These are phyloP conservation scores for Trichoderma orchidacearum DNA, from an alignment of 495 filamentous ascomycete genomes.

Conservation along the genomic window DNA sequence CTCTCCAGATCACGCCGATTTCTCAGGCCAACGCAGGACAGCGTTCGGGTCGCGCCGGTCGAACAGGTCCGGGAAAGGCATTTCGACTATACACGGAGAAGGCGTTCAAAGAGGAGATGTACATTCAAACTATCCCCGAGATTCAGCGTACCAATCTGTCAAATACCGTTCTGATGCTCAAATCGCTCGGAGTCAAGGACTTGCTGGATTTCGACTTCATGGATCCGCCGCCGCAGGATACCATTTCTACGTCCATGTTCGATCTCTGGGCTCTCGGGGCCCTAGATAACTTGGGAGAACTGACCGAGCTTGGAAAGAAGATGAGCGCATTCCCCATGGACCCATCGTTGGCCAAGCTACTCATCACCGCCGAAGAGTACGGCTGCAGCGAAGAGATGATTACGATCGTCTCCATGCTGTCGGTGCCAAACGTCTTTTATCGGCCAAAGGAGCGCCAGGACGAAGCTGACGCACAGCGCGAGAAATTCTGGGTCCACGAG, in stretches of 20 bases:
- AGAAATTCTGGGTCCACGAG: slow-evolving; percentile 97
- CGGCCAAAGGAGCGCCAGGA: slow-evolving; percentile 95
- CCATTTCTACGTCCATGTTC: slow-evolving; percentile 92
- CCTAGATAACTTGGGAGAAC: slow-evolving; percentile 81
- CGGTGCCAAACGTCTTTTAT: slow-evolving; percentile 92
- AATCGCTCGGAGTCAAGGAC: slow-evolving; percentile 88
- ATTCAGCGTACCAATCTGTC: slow-evolving; percentile 94
- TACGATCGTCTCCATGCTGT: slow-evolving; percentile 96
- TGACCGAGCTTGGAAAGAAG: slow-evolving; percentile 72
- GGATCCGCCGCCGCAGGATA: slow-evolving; percentile 97
- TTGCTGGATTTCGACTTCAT: slow-evolving; percentile 98
- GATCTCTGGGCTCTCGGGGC: slow-evolving; percentile 97
- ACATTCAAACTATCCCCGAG: slow-evolving; percentile 95
- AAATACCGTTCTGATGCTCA: slow-evolving; percentile 88
- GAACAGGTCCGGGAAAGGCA: slow-evolving; percentile 91
- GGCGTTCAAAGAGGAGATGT: slow-evolving; percentile 93
- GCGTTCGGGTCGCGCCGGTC: slow-evolving; percentile 82
- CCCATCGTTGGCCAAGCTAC: slow-evolving; percentile 80
- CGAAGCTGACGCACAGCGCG: slow-evolving; percentile 89
- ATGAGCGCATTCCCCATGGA: slow-evolving; percentile 99
- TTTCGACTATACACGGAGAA: slow-evolving; percentile 90
- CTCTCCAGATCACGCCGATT: slow-evolving; percentile 93
- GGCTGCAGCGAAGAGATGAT: slow-evolving; percentile 95
- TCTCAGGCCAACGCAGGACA: slow-evolving; percentile 94
- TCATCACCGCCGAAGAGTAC: slow-evolving; percentile 79